Evolutionary conservation across 2,329 filamentous ascomycete species (phyloP), one percentile per base, ranked within the genome.

Genomic region (Alternaria burnsii): DNA sequence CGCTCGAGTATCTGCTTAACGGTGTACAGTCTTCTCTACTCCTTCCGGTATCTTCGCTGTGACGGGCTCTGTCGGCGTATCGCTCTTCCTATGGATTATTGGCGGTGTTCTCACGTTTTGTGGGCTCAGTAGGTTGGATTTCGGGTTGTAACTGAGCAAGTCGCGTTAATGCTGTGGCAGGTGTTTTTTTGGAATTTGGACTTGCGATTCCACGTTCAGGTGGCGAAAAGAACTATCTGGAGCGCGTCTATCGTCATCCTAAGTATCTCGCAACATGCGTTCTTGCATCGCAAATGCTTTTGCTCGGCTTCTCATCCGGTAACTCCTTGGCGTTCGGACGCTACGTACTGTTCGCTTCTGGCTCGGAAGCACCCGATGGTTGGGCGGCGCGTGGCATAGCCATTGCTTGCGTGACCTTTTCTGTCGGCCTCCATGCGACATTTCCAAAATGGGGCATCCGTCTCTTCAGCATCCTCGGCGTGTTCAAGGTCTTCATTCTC

Each of bases 181-280:
- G 24, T 26, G 86, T 90, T 5, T 89, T 86, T 71, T 82, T 89
- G 50, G 88, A 89, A 68, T 89, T 88, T 66, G 87, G 87, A 24
- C 81, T 87, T 4, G 86, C 85, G 4, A 88, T 89, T 36, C 87
- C 87, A 3, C 81, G 84, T 36, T 88, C 85, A 14, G 87, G 88
- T 14, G 88, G 88, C 20, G 87, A 89, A 64, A 89, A 89, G 80
- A 87, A 88, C 72, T 89, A 89, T 70, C 84, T 89, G 14, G 87
- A 89, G 69, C 81, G 85, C n/a, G 85, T 87, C 16, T 89, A 88
- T 76, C 82, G 82, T 2, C 83, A 80, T 22, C 87, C 87, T 0
- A 84, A 82, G 58, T 87, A 88, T 72, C 74, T 89, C 1, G 83
- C 86, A 1, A 87, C 86, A 0, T 87, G 85, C 62, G 82, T 89